Conservation (phyloP, 768 basidiomycete species). For the Boletus sp. region DNA sequence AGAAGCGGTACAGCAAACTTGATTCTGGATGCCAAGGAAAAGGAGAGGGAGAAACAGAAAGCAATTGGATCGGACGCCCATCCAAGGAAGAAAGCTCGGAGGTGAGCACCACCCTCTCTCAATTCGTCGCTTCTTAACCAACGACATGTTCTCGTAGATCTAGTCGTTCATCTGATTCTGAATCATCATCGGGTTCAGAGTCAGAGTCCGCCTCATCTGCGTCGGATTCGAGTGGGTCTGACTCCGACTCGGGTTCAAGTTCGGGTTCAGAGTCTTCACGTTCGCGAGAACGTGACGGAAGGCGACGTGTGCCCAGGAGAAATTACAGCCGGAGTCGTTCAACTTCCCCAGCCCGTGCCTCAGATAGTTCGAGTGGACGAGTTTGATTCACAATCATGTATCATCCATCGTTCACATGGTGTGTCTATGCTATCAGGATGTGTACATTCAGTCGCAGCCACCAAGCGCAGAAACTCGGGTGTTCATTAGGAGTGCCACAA, state of each 20-base stretch:
- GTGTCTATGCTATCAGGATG: slow-evolving; percentile 13
- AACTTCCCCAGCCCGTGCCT: slow-evolving; percentile 15
- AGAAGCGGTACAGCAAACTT: slow-evolving; percentile 82
- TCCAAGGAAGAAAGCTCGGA: slow-evolving; percentile 37
- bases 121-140: neutral
- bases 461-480: slow-evolving; percentile 55
- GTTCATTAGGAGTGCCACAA: slow-evolving; percentile 92
- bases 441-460: slow-evolving; percentile 20
- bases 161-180: slow-evolving; percentile 30
- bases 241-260: slow-evolving; percentile 38
- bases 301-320: slow-evolving; percentile 37
- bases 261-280: slow-evolving; percentile 49
- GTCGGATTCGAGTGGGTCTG: slow-evolving; percentile 47
- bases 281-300: slow-evolving; percentile 40
- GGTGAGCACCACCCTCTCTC: slow-evolving; percentile 35
- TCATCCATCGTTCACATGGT: slow-evolving; percentile 3
- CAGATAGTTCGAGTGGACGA: slow-evolving; percentile 14
- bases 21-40: slow-evolving; percentile 82
- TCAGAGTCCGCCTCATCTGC: slow-evolving; percentile 21
- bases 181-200: slow-evolving; percentile 13
- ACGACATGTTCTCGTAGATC: slow-evolving; percentile 27
- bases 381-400: slow-evolving; percentile 14
- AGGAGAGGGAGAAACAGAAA: slow-evolving; percentile 54
- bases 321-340: slow-evolving; percentile 24
- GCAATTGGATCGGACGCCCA: slow-evolving; percentile 28